Percentiles rank a stretch among this genome's conserved stretches.
These are phyloP conservation scores for Pestalotiopsis sp. DNA, from an alignment of 2,329 filamentous ascomycete species.

Conservation along the genomic window DNA sequence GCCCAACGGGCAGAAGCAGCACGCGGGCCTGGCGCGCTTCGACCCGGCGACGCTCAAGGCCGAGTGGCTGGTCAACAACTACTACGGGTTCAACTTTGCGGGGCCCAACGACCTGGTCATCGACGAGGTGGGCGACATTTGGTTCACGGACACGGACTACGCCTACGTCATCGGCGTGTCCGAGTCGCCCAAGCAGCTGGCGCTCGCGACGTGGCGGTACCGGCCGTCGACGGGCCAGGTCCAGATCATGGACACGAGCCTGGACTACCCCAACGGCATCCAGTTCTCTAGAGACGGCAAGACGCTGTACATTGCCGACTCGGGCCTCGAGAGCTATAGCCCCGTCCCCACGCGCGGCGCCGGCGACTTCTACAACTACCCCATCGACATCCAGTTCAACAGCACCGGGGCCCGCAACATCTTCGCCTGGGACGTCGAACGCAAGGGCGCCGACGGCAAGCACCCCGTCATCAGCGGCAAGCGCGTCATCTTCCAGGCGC, in stretches of 20 bases:
- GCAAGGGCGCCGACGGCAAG: constrained; percentile 31
- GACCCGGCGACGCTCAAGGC: constrained; percentile 21
- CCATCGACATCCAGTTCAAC: constrained; percentile 38
- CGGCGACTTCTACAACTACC: constrained; percentile 36
- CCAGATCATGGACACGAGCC: constrained; percentile 39
- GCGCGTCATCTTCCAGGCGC: constrained; percentile 40
- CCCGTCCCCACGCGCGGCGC: constrained; percentile 25
- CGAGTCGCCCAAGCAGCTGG: constrained; percentile 25
- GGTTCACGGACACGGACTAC: not conserved
- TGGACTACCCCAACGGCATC: constrained; percentile 44
- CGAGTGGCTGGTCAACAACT: constrained; percentile 32
- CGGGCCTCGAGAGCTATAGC: constrained; percentile 30
- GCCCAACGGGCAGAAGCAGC: not conserved
- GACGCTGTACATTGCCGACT: constrained; percentile 43
- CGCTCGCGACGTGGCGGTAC: constrained; percentile 41
- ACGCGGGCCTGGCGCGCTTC: not conserved
- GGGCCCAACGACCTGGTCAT: constrained; percentile 41
- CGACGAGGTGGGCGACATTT: constrained; percentile 31
- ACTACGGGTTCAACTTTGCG: constrained; percentile 39
- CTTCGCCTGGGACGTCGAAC: constrained; percentile 40
- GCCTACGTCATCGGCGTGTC: constrained; percentile 26
- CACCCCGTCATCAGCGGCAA: constrained; percentile 30
- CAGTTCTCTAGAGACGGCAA: constrained; percentile 42
- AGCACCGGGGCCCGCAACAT: constrained; percentile 35
- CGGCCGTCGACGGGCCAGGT: constrained; percentile 35